Evolutionary conservation across 2,329 filamentous ascomycete genomes (phyloP), one percentile per base, ranked within the genome.

Genomic region (Diaporthe longicolla): DNA sequence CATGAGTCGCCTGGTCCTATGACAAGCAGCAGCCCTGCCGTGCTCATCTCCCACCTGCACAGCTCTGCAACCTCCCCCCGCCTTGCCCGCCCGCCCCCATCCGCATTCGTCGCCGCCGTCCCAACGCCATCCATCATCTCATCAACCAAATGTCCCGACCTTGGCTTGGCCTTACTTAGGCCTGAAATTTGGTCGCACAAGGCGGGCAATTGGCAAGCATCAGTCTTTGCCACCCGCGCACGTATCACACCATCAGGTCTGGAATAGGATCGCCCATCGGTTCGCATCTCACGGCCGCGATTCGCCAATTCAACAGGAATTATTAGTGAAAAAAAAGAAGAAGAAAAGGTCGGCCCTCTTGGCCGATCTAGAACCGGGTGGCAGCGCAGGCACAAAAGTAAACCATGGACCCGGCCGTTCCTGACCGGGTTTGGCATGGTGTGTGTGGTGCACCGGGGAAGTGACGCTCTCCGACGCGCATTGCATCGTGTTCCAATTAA

Each of bases 401-500:
- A 59, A 32, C 32, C 40, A n/a, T 48, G 58, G 45, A 35, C 63
- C 48, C 63, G 48, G 11, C 50, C 29, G 45, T 55, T 57, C 66
- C 58, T 59, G 61, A 57, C 48, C 32, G 70, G 73, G 65, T 73
- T 21, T 32, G 52, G 59, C 65, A 24, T 59, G 54, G 40, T 43
- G n/a, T 26, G 57, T 32, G 70, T 35, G 65, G 40, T 59, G 57
- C 59, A 24, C 45, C 58, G 70, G 63, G 73, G 58, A 70, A 50
- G 65, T 73, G 50, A 54, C 71, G 57, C 50, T 59, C 52, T 61
- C 73, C 52, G 63, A 24, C 63, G 65, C 52, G 58, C 63, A 63
- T 59, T 68, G 73, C 73, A 32, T 66, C 58, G 65, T 57, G 57
- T 75, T 52, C 73, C 73, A 75, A 73, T 73, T 63, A 75, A 68